Evolutionary conservation across 805 yeast genomes (phyloP).

Genomic region (Candida tammaniensis): DNA sequence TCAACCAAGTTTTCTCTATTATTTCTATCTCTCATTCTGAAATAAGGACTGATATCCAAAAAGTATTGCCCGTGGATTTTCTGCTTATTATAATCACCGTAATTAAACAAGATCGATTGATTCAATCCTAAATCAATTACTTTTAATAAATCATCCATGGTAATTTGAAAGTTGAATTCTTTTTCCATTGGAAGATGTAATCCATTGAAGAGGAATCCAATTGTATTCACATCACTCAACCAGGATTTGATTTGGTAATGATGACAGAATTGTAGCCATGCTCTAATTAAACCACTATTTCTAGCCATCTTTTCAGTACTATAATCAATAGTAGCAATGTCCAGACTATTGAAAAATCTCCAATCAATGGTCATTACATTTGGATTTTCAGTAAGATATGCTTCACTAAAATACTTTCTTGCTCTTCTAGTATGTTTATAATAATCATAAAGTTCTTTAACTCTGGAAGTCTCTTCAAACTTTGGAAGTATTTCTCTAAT

Average conservation of each 20-base stretch:
- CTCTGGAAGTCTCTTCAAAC: constrained; percentile 5
- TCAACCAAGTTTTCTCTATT: constrained; percentile 51
- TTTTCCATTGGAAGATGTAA: constrained; percentile 53
- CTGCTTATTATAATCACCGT: constrained; percentile 10
- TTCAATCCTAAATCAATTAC: constrained; percentile 38
- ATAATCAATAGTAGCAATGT: constrained; percentile 2
- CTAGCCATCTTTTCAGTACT: constrained; percentile 3
- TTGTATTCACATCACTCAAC: constrained; percentile 31
- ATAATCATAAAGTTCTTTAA: constrained; percentile 5
- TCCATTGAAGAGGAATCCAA: constrained; percentile 53
- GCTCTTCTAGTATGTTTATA: constrained; percentile 13
- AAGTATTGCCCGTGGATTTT: constrained; percentile 22
- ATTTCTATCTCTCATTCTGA: constrained; percentile 31
- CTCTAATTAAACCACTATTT: constrained; percentile 38
- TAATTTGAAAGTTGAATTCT: constrained; percentile 51
- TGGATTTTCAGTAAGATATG: constrained; percentile 8
- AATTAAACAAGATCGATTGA: constrained; percentile 41
- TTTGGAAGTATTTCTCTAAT: background rate
- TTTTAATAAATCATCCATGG: constrained; percentile 39
- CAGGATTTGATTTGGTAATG: constrained; percentile 36
- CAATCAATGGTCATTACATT: constrained; percentile 9
- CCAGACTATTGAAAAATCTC: constrained; percentile 12
- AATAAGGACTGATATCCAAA: constrained; percentile 29
- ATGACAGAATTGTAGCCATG: constrained; percentile 44
- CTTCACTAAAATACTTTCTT: constrained; percentile 13